Evolutionary conservation across 805 yeast genomes (phyloP).

Genomic region (Candida qinlingensis): DNA sequence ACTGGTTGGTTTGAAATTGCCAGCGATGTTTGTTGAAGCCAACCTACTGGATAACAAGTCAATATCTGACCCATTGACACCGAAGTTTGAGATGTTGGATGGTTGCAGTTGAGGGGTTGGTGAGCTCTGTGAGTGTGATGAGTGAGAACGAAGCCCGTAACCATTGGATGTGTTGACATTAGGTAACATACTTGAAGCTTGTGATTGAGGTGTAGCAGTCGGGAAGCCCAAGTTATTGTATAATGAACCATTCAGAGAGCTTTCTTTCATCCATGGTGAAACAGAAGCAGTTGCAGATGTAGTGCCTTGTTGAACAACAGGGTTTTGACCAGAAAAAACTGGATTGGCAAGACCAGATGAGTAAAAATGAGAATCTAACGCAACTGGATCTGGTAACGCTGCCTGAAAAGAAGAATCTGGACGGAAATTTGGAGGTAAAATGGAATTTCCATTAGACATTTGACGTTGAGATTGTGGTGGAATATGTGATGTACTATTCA

Average conservation of each 20-base stretch:
- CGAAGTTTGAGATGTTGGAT: not conserved
- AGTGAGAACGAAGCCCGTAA: not conserved
- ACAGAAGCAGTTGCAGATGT: not conserved
- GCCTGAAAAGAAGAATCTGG: not conserved
- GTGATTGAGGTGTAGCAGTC: not conserved
- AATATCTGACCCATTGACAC: slow-evolving; percentile 2
- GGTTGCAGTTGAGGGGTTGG: not conserved
- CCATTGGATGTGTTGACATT: not conserved
- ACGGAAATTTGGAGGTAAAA: not conserved
- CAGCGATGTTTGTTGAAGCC: slow-evolving; percentile 1
- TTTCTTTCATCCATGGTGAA: slow-evolving; percentile 1
- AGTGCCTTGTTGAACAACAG: not conserved
- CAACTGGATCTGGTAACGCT: not conserved
- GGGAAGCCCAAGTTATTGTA: not conserved
- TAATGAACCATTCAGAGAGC: not conserved
- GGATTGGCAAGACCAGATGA: not conserved
- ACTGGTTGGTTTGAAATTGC: not conserved
- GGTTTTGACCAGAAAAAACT: not conserved
- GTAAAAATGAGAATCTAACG: not conserved
- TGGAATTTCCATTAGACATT: not conserved
- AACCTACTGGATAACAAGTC: slow-evolving; percentile 2
- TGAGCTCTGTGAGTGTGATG: not conserved
- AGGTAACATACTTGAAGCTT: not conserved
- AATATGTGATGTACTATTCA: not conserved
- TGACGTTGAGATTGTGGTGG: not conserved